Evolutionary conservation across 2,329 filamentous ascomycete genomes (phyloP), one percentile per base, ranked within the genome.

Genomic region (Xylariomycetidae sp.): DNA sequence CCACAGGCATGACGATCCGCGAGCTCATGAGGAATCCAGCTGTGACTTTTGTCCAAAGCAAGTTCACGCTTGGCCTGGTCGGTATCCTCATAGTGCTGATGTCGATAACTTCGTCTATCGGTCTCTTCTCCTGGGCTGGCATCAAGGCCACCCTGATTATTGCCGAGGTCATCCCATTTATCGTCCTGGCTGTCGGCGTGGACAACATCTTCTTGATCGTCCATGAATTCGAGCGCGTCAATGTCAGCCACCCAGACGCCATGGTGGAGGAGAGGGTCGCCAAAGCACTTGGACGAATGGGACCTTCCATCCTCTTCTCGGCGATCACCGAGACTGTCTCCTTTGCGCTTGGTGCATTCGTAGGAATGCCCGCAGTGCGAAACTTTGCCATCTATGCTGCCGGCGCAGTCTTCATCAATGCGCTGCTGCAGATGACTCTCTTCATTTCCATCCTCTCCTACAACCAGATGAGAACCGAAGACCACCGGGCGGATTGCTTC

Each of bases 171-270:
- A 98, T 98, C 44, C 92, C 92, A 0, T 98, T 98, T 60, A 81
- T 98, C 44, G 90, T 98, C 8, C 67, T 98, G 14, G 92, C 92
- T 10, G 89, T 98, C 18, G 92, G 92, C 28, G 93, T 98, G 3
- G 92, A 98, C 70, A 98, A 98, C 54, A 96, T 98, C 50, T 98
- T 98, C 64, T 68, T 98, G 35, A 95, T 98, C 38, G 92, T 98
- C 1, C 92, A 98, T 60, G 92, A 98, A 60, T 94, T 98, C 39
- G 92, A 98, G 56, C 76, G 92, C 19, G 85, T 95, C 55, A 98
- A 98, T 52, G 65, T 88, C 47, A 94, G 83, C 57, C 85, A 95
- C 51, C 87, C 89, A 0, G 89, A 96, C 52, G 83, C 89, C 42
- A 74, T 83, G 57, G 82, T 98, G 3, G 84, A 94, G 47, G 80